phyloP scores from a whole-genome alignment of 75 land plant genomes.

The Larix kaempferi region DNA sequence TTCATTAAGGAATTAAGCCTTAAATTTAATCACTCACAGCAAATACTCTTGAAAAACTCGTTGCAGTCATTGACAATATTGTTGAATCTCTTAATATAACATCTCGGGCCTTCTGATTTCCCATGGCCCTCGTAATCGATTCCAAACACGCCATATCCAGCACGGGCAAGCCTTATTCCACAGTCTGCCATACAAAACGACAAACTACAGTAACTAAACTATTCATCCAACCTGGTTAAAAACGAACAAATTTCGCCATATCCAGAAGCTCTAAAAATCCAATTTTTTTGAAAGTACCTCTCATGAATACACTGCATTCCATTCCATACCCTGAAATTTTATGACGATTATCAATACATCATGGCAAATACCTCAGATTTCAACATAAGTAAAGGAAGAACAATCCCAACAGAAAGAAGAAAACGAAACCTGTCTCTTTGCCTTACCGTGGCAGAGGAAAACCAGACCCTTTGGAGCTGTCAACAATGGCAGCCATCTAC shows the following conservation, averaged over 20 bases:
- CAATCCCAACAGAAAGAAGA: neutral
- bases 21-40: constrained; percentile 32
- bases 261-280: neutral
- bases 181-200: constrained; percentile 23
- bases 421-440: neutral
- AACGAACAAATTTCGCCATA: neutral
- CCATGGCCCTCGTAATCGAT: constrained; percentile 96
- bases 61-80: constrained; percentile 68
- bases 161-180: constrained; percentile 65
- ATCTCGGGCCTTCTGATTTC: constrained; percentile 70
- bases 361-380: neutral
- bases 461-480: constrained; percentile 55
- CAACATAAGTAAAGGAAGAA: neutral
- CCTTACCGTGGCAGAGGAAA: constrained; percentile 76
- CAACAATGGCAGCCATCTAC: constrained; percentile 71
- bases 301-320: constrained; percentile 88
- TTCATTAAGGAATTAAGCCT: neutral
- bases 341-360: no score
- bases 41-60: constrained; percentile 65
- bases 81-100: constrained; percentile 77
- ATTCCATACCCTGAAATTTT: constrained; percentile 72
- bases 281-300: constrained; percentile 32
- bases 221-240: neutral
- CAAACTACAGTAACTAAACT: neutral
- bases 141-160: constrained; percentile 86